phyloP scores from a whole-genome alignment of 768 basidiomycete species.

The Clavaria fumosa region DNA sequence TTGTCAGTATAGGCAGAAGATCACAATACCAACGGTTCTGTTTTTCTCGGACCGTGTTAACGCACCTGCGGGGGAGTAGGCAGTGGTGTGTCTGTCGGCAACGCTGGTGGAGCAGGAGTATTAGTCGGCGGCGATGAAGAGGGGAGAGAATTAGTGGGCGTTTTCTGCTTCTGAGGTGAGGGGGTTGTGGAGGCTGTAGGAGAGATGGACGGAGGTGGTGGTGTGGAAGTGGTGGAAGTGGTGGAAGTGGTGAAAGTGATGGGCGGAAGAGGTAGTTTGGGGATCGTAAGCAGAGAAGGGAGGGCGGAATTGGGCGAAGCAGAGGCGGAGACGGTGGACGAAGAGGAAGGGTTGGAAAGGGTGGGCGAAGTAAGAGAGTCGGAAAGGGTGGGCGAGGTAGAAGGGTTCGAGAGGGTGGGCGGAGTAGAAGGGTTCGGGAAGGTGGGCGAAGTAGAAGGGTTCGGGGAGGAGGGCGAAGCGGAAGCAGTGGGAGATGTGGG shows the following conservation, averaged over 20 bases:
- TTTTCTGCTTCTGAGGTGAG: slow-evolving; percentile 6
- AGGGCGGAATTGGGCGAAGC: slow-evolving; percentile 9
- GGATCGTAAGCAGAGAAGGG: slow-evolving; percentile 8
- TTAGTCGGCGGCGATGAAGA: too few relatives aligned
- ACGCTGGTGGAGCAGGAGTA: too few relatives aligned
- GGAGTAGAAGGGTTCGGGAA: slow-evolving; percentile 8
- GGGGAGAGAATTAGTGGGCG: too few relatives aligned
- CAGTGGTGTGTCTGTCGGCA: too few relatives aligned
- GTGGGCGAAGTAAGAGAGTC: slow-evolving; percentile 8
- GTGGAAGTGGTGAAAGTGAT: too few relatives aligned
- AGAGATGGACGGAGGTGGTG: slow-evolving; percentile 1
- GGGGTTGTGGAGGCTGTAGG: slow-evolving; percentile 6
- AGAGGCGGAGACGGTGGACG: slow-evolving; percentile 6
- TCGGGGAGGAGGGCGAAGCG: slow-evolving; percentile 9
- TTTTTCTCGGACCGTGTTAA: too few relatives aligned
- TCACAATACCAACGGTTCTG: too few relatives aligned
- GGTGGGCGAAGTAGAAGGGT: slow-evolving; percentile 6
- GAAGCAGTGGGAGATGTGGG: slow-evolving; percentile 7
- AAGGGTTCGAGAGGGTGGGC: slow-evolving; percentile 8
- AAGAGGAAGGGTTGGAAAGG: slow-evolving; percentile 9
- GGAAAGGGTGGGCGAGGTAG: slow-evolving; percentile 7
- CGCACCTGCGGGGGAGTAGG: too few relatives aligned
- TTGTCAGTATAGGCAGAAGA: too few relatives aligned
- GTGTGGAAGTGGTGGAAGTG: slow-evolving; percentile 5
- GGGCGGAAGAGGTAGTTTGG: too few relatives aligned